A percentile compares a stretch with the other conserved stretches of the same genome.
Conservation (phyloP, 2,329 filamentous ascomycete genomes). For the Blastomyces parvus region DNA sequence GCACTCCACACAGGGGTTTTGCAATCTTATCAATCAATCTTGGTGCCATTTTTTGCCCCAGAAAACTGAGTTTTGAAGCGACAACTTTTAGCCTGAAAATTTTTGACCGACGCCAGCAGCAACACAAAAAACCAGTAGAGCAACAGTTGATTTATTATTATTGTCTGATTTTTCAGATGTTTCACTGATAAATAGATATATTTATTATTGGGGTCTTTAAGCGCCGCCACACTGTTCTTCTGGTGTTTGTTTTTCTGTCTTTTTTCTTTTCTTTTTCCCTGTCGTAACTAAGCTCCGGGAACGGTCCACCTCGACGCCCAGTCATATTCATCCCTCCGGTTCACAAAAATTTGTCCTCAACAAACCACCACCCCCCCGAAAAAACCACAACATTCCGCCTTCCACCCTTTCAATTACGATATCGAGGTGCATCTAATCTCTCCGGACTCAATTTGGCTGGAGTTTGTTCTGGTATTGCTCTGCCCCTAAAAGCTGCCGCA, state of each 20-base stretch:
- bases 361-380: not conserved
- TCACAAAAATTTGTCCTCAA: conserved; percentile 4
- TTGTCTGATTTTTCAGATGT: not conserved
- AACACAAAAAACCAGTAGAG: not conserved
- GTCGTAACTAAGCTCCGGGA: too few species aligned
- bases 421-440: not conserved
- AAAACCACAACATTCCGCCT: not conserved
- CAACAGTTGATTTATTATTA: not conserved
- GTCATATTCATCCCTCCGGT: not conserved
- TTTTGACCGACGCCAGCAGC: not conserved
- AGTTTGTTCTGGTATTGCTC: not conserved
- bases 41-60: not conserved
- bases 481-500: conserved; percentile 10
- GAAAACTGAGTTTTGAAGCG: not conserved
- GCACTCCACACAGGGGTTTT: not conserved
- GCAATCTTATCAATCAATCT: conserved; percentile 7
- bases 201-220: not conserved
- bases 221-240: not conserved
- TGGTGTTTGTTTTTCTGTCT: not conserved
- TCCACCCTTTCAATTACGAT: not conserved
- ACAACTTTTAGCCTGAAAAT: not conserved
- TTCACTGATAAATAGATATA: not conserved
- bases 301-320: not conserved
- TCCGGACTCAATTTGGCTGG: not conserved
- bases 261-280: not conserved